Base-by-base conservation (phyloP, 257 asterid species). In the Rhazya stricta region DNA sequence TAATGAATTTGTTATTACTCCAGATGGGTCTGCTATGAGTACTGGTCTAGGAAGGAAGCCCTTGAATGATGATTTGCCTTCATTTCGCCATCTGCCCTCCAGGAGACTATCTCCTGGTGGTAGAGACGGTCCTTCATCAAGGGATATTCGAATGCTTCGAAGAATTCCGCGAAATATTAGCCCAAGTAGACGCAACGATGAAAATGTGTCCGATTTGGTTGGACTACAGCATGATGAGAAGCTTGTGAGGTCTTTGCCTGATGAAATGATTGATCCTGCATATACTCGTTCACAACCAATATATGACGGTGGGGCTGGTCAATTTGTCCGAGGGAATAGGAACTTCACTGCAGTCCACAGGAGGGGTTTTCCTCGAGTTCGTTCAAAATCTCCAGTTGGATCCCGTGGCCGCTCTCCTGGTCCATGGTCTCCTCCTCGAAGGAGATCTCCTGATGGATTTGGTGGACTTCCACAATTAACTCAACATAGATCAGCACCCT, bases 361-460 rank as follows among this genome's bases (percentile, higher is more conserved):
- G 76, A 85, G 91, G 77, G 87, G 84, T 9, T 89, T 87, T 78
- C 81, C 86, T 66, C 89, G 84, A 73, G 77, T 79, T 77, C 85
- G 79, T 45, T 86, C 96, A 46, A 91, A 91, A 79, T 93, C 98
- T 72, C 97, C 96, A 0, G 79, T 77, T 71, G 83, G 91, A 80
- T 84, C 92, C 41, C 83, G 88, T 61, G 76, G 92, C 29, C 89
- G 87, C 29, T 86, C 98, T 12, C 97, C 97, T 72, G 94, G 86
- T 23, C 86, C 86, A 29, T 88, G 97, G 97, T 80, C 89, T 42
- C 85, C 96, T 81, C 89, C 96, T 54, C 84, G 90, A 70, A 88
- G 92, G 79, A 85, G 97, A 82, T 88, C 91, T 27, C 88, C 89
- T 1, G 86, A 85, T 54, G 86, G 84, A 45, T 80, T 77, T 51